Conservation (phyloP, 2,329 filamentous ascomycete genomes). For the Epichloe bromicola region DNA sequence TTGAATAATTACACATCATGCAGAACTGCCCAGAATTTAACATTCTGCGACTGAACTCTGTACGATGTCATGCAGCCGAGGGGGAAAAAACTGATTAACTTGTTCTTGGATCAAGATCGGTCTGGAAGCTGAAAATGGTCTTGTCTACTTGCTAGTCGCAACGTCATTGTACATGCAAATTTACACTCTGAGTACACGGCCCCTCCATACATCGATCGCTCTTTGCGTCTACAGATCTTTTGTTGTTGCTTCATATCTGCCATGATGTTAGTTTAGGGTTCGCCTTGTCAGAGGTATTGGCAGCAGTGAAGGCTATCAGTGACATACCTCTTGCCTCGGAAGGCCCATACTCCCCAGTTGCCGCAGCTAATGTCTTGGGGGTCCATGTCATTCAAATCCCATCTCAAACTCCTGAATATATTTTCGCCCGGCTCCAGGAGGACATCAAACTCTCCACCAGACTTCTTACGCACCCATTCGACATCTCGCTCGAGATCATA, state of each 20-base stretch:
- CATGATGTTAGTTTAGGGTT: slow-evolving; percentile 1
- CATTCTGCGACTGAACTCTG: no score
- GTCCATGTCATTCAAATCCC: slow-evolving; percentile 94
- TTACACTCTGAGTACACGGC: slow-evolving; percentile 5
- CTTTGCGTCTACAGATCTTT: slow-evolving; percentile 27
- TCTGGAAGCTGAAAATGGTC: background rate
- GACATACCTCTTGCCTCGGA: slow-evolving; percentile 84
- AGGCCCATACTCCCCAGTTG: slow-evolving; percentile 96
- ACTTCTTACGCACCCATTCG: slow-evolving; percentile 76
- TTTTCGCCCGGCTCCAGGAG: slow-evolving; percentile 90
- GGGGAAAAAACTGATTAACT: slow-evolving; percentile 2
- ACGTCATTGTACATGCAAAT: slow-evolving; percentile 1
- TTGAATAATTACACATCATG: no score
- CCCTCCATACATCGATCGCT: background rate
- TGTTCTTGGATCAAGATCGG: slow-evolving; percentile 5
- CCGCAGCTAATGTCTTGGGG: slow-evolving; percentile 89
- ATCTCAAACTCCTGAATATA: slow-evolving; percentile 79
- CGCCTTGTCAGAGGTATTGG: background rate
- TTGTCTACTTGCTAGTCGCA: background rate
- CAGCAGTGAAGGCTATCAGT: background rate
- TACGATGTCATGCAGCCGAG: no score
- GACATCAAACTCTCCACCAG: slow-evolving; percentile 81
- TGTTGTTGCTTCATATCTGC: slow-evolving; percentile 49
- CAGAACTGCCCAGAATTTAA: no score
- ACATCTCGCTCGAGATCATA: slow-evolving; percentile 90